Conservation (phyloP, 805 yeast species). For the Metschnikowia colocasiae region DNA sequence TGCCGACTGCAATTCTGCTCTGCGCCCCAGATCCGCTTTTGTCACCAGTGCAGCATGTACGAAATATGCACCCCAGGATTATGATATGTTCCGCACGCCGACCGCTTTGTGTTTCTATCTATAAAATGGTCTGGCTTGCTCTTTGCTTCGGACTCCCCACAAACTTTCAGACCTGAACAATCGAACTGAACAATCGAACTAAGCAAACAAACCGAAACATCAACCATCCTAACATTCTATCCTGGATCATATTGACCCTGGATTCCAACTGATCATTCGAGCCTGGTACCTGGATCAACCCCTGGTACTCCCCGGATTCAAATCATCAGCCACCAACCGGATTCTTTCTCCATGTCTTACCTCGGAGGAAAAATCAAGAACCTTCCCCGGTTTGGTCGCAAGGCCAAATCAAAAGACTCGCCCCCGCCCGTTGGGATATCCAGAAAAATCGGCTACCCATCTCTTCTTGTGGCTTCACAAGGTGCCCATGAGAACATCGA, state of each 20-base stretch:
- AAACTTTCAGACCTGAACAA: background rate
- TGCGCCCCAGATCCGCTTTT: background rate
- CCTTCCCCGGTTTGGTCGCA: background rate
- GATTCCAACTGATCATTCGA: too few species aligned
- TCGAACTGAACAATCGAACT: too few species aligned
- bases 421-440: background rate
- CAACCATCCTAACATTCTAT: too few species aligned
- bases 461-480: background rate
- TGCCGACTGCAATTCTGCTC: background rate
- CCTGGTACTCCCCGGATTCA: too few species aligned
- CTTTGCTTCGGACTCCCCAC: background rate
- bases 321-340: too few species aligned
- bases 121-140: background rate
- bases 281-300: too few species aligned
- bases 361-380: background rate
- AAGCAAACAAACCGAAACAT: too few species aligned
- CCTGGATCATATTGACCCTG: too few species aligned
- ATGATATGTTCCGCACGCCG: conserved; percentile 1
- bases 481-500: background rate
- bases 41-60: background rate
- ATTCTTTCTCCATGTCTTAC: background rate
- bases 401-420: background rate
- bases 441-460: background rate
- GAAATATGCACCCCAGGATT: background rate
- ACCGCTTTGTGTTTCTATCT: background rate